Evolutionary conservation across 805 yeast genomes (phyloP), one percentile per base, ranked within the genome.

Genomic region (Yarrowia sp.): DNA sequence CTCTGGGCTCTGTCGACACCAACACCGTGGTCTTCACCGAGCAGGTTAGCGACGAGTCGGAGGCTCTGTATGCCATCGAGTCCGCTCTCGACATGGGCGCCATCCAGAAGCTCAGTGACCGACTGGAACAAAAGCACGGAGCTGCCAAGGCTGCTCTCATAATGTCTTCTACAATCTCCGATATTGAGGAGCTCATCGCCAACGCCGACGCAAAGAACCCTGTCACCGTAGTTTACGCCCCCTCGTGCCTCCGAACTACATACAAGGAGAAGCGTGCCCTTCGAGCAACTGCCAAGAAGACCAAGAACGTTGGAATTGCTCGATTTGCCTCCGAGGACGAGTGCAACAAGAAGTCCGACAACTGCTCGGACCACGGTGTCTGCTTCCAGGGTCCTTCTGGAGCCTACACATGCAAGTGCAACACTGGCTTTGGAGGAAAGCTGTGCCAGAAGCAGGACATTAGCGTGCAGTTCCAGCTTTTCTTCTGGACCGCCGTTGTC

Each of bases 381-480:
- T 77, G 80, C 69, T 72, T 70, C 36, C 68, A 69, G 65, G 48
- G 67, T 35, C 70, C 73, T 60, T 71, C 69, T n/a, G 62, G 28
- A 22, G 28, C 55, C 58, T 77, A 65, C 66, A 67, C 69, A 33
- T 78, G 81, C 72, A 71, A 70, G 41, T 78, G 81, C 70, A 66
- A 65, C 48, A 73, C 76, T 31, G 66, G 69, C 67, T 78, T 79
- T 77, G 80, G 78, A 14, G 81, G 81, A 17, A 67, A 66, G 66
- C 83, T 84, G 67, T 89, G 95, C 74, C 79, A 82, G 70, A 88
- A 88, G 80, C 80, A 79, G 70, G 92, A 89, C 71, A 80, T 88
- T 66, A 81, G 88, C 50, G 80, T 83, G 3, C 85, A 85, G 74
- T 85, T 88, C 69, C 84, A 88, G 71, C 79, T 89, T 70, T 79